These are phyloP conservation scores for Closterium sp. DNA, from an alignment of 139 green algal species.

Conservation along the genomic window DNA sequence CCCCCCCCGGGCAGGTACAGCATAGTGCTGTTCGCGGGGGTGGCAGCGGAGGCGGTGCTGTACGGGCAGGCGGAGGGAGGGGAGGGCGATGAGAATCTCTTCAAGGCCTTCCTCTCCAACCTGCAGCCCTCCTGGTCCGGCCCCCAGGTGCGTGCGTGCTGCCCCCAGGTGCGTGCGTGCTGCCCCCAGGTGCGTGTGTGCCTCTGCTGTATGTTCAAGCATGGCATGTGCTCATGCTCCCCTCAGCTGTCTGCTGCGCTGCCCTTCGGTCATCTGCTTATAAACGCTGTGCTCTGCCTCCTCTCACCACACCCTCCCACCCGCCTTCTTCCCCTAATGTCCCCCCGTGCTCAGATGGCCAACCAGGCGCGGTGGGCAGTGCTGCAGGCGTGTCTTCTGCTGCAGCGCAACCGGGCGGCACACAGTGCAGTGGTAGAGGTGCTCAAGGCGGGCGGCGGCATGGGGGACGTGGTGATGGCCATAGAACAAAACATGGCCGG, in stretches of 20 bases:
- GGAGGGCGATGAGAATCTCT: slow-evolving; percentile 52
- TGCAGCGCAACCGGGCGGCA: slow-evolving; percentile 23
- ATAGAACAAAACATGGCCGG: slow-evolving; percentile 22
- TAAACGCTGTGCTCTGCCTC: not conserved
- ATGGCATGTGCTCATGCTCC: not conserved
- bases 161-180: slow-evolving; percentile 21
- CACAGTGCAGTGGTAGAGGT: slow-evolving; percentile 31
- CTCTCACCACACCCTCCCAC: not conserved
- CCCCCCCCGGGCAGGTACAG: slow-evolving; percentile 14
- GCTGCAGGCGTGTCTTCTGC: slow-evolving; percentile 23
- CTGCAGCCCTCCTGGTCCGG: slow-evolving; percentile 32
- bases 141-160: slow-evolving; percentile 23
- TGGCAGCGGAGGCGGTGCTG: slow-evolving; percentile 41
- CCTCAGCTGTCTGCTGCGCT: not conserved
- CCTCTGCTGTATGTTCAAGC: not conserved
- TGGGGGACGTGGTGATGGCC: slow-evolving; percentile 25
- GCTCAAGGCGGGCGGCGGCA: slow-evolving; percentile 26
- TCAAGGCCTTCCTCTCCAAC: slow-evolving; percentile 23
- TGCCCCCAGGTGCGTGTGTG: slow-evolving; percentile 23
- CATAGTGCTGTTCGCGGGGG: slow-evolving; percentile 50
- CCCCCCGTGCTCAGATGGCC: slow-evolving; percentile 30
- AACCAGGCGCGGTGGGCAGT: slow-evolving; percentile 45
- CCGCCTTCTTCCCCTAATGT: not conserved
- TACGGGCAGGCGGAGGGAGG: slow-evolving; percentile 43
- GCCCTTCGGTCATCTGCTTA: not conserved